Evolutionary conservation across 2,329 filamentous ascomycete genomes (phyloP).

Genomic region (Cladosporium sp.): DNA sequence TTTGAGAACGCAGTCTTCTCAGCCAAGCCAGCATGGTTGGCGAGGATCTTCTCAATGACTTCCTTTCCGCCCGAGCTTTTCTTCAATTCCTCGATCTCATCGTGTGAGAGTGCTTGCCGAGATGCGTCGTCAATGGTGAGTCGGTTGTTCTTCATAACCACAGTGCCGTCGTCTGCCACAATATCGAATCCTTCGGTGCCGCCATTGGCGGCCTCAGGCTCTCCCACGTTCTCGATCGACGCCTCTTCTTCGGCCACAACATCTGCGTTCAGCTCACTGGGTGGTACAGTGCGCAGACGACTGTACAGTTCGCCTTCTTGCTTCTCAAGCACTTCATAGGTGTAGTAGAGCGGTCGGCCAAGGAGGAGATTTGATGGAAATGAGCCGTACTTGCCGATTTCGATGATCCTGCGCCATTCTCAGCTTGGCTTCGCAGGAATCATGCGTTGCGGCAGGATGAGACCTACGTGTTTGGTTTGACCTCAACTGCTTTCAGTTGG

Average conservation of each 20-base stretch:
- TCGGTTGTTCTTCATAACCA: constrained; percentile 58
- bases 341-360: constrained; percentile 85
- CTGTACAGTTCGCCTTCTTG: constrained; percentile 60
- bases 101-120: constrained; percentile 70
- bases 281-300: constrained; percentile 71
- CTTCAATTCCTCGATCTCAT: constrained; percentile 69
- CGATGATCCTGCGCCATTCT: constrained; percentile 63
- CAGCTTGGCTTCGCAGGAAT: constrained; percentile 29
- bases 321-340: constrained; percentile 81
- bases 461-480: constrained; percentile 62
- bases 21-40: constrained; percentile 83
- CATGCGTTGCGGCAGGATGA: constrained; percentile 20
- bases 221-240: constrained; percentile 32
- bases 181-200: constrained; percentile 38
- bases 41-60: constrained; percentile 86
- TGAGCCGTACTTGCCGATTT: constrained; percentile 85
- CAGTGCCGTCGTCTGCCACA: constrained; percentile 44
- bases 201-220: constrained; percentile 16
- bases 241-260: constrained; percentile 55
- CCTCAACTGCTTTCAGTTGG: constrained; percentile 53
- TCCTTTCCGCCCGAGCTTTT: constrained; percentile 73
- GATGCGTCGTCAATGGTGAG: constrained; percentile 59
- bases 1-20: constrained; percentile 93
- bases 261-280: constrained; percentile 79
- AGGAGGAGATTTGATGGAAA: constrained; percentile 88